Evolutionary conservation across 169 alveolate species (phyloP).

Genomic region (Plasmodium inui): DNA sequence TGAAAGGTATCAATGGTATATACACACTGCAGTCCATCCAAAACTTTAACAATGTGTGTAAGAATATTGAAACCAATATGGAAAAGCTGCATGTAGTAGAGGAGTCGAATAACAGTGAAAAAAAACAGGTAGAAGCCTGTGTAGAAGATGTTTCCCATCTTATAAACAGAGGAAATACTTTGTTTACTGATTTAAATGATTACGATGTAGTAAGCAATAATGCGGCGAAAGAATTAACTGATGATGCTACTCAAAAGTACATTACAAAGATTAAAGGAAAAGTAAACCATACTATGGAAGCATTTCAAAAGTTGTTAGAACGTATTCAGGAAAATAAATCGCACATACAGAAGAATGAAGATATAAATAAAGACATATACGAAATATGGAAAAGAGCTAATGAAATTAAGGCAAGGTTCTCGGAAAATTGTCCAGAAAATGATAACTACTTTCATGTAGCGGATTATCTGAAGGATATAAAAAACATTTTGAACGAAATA

Average conservation of each 20-base stretch:
- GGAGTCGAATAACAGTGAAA: background rate
- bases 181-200: slow-evolving; percentile 14
- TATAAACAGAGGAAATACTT: background rate
- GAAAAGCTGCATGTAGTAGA: slow-evolving; percentile 5
- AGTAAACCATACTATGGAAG: slow-evolving; percentile 1
- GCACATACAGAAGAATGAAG: background rate
- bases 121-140: background rate
- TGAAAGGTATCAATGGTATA: background rate
- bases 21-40: slow-evolving; percentile 6
- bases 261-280: slow-evolving; percentile 9
- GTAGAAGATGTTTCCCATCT: slow-evolving; percentile 8
- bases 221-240: background rate
- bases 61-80: slow-evolving; percentile 17
- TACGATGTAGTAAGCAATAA: background rate
- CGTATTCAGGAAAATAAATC: background rate
- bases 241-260: background rate
- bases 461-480: slow-evolving; percentile 20
- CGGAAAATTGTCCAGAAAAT: background rate
- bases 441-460: background rate
- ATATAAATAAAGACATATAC: background rate
- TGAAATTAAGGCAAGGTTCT: background rate
- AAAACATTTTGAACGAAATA: background rate
- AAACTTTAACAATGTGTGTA: background rate
- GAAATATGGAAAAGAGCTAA: slow-evolving; percentile 6
- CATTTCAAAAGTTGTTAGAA: background rate